phyloP scores from a whole-genome alignment of 768 basidiomycete species.

The Lanmaoa pseudosensibilis region DNA sequence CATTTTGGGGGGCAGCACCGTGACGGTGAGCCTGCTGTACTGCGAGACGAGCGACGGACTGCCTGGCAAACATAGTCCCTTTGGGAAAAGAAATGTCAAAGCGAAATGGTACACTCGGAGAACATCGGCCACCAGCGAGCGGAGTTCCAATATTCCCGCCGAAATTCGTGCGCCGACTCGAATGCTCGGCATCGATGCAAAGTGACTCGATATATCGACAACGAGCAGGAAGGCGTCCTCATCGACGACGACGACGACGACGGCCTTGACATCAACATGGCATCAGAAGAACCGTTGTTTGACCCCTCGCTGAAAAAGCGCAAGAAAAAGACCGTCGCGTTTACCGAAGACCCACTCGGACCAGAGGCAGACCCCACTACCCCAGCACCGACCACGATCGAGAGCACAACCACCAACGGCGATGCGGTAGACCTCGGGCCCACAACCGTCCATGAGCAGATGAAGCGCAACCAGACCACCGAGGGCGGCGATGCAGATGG shows the following conservation, averaged over 20 bases:
- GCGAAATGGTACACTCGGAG: slow-evolving; percentile 16
- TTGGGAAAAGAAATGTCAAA: slow-evolving; percentile 1
- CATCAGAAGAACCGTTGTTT: slow-evolving; percentile 74
- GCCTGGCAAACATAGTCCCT: slow-evolving; percentile 50
- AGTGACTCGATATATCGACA: slow-evolving; percentile 7
- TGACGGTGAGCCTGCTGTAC: slow-evolving; percentile 39
- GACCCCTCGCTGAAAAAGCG: slow-evolving; percentile 83
- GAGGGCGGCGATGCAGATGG: slow-evolving; percentile 36
- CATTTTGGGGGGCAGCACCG: slow-evolving; percentile 43
- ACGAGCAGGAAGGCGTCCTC: slow-evolving; percentile 9
- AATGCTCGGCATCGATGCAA: slow-evolving; percentile 27
- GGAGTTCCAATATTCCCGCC: slow-evolving; percentile 23
- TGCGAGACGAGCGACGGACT: slow-evolving; percentile 45
- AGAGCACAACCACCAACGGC: slow-evolving; percentile 65
- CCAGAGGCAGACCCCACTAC: slow-evolving; percentile 81
- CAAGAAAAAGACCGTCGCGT: slow-evolving; percentile 86
- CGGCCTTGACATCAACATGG: slow-evolving; percentile 37
- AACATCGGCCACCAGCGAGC: slow-evolving; percentile 42
- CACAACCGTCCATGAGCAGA: slow-evolving; percentile 71
- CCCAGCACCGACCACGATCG: slow-evolving; percentile 73
- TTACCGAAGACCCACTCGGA: slow-evolving; percentile 80
- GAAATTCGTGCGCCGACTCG: slow-evolving; percentile 23
- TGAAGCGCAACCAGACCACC: slow-evolving; percentile 49
- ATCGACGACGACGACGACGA: slow-evolving; percentile 20
- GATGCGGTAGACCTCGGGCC: slow-evolving; percentile 77